Evolutionary conservation across 495 filamentous ascomycete species (phyloP), one percentile per base, ranked within the genome.

Genomic region (Cudoniella acicularis): DNA sequence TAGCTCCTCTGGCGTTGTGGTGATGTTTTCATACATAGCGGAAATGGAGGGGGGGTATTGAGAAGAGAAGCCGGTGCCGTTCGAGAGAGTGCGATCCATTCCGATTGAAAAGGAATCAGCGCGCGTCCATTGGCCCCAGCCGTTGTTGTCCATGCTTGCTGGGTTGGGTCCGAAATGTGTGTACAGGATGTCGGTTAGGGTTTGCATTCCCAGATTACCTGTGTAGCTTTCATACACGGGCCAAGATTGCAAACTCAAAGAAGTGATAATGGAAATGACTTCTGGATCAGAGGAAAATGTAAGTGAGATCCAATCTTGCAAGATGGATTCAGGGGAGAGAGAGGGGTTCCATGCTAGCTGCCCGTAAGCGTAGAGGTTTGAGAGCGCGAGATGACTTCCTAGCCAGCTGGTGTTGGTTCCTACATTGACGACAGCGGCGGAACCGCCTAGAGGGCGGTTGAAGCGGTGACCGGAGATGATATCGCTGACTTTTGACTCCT

Each of bases 71-170:
- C 83, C 82, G 1, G 87, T 89, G 16, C 86, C 87, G 53, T 84
- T 89, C 46, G 62, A 67, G 0, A 88, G 79, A 0, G 86, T 89
- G 21, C 87, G 79, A 65, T 90, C 87, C 86, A 89, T 89, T 18
- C 86, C 87, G 58, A 90, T 83, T n/a, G 70, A 66, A 13, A 66
- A 56, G 3, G 63, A 50, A 61, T 86, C 81, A 6, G 86, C 85
- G 18, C 86, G 81, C 1, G 86, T 89, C 87, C 87, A 90, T 62
- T 88, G 85, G 10, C 86, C 86, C 80, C 83, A 89, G 10, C 80
- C 77, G 66, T 89, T 90, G 59, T 76, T 74, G 64, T 90, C 87
- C 67, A 86, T 82, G 0, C 82, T 82, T 3, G 75, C 79, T 20
- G 87, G 86, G 60, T 83, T 87, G 0, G 87, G 84, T 0, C 87